Conservation (phyloP, 768 basidiomycete species). For the Aureoboletus auriporus region DNA sequence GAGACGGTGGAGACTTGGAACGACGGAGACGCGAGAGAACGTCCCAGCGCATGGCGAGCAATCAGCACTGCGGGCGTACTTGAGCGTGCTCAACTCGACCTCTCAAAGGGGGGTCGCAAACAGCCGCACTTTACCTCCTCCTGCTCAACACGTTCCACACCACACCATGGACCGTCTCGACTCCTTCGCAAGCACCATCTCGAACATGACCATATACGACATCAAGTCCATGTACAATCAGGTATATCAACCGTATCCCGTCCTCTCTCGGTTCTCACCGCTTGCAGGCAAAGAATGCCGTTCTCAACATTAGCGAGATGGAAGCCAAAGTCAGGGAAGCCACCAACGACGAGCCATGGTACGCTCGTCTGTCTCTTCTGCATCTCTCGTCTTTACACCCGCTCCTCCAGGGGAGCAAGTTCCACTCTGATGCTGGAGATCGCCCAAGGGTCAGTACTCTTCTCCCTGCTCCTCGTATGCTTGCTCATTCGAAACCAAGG, state of each 20-base stretch:
- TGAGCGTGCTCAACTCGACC: slow-evolving; percentile 11
- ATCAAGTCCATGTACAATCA: slow-evolving; percentile 94
- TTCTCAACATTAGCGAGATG: slow-evolving; percentile 94
- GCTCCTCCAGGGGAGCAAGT: slow-evolving; percentile 81
- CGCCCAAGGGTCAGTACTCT: slow-evolving; percentile 77
- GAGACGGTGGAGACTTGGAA: not conserved
- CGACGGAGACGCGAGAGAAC: slow-evolving; percentile 33
- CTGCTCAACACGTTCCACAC: slow-evolving; percentile 9
- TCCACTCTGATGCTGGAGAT: slow-evolving; percentile 99
- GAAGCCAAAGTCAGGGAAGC: slow-evolving; percentile 96
- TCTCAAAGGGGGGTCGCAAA: slow-evolving; percentile 23
- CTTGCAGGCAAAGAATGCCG: slow-evolving; percentile 88
- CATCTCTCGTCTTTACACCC: slow-evolving; percentile 1
- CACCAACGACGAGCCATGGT: slow-evolving; percentile 98
- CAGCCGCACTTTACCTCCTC: not conserved
- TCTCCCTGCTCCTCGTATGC: not conserved
- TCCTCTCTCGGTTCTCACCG: slow-evolving; percentile 5
- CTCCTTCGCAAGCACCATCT: slow-evolving; percentile 68
- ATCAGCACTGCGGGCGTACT: too few relatives aligned
- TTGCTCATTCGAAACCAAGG: slow-evolving; percentile 39
- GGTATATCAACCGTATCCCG: slow-evolving; percentile 36
- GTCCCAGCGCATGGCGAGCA: slow-evolving; percentile 19
- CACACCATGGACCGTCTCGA: slow-evolving; percentile 74
- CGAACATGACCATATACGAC: slow-evolving; percentile 87
- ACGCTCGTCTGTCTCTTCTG: slow-evolving; percentile 22